These are phyloP conservation scores for Lindgomyces ingoldianus DNA, from an alignment of 495 filamentous ascomycete genomes.

Conservation along the genomic window DNA sequence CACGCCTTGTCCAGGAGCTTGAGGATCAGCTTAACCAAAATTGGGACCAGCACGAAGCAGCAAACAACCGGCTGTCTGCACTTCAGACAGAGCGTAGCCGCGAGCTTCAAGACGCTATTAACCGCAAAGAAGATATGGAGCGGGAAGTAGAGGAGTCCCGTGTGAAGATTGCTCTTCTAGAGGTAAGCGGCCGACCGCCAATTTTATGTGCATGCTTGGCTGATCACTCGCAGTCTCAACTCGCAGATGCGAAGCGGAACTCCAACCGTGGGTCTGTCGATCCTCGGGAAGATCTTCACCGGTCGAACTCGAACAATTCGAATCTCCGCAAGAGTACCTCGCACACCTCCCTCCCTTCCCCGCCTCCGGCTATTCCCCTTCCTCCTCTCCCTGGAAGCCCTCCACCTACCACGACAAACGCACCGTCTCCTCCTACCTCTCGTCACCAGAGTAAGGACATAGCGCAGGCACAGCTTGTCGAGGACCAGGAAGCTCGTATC, in stretches of 20 bases:
- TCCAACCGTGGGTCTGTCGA: slow-evolving; percentile 46
- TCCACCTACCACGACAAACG: slow-evolving; percentile 42
- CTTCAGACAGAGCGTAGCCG: slow-evolving; percentile 68
- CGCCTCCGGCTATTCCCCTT: slow-evolving; percentile 86
- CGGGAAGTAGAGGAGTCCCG: slow-evolving; percentile 59
- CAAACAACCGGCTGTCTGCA: slow-evolving; percentile 71
- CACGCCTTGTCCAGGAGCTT: slow-evolving; percentile 87
- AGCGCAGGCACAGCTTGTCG: slow-evolving; percentile 69
- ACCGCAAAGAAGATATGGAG: slow-evolving; percentile 57
- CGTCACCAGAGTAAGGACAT: slow-evolving; percentile 84
- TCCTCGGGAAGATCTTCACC: slow-evolving; percentile 55
- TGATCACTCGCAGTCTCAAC: slow-evolving; percentile 53
- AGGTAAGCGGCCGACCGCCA: slow-evolving; percentile 57
- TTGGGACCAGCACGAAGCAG: slow-evolving; percentile 84
- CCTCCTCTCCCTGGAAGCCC: slow-evolving; percentile 74
- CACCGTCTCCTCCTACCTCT: slow-evolving; percentile 50
- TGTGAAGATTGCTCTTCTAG: slow-evolving; percentile 63
- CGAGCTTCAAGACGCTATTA: slow-evolving; percentile 59
- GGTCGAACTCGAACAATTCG: slow-evolving; percentile 75
- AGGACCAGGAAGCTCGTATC: slow-evolving; percentile 93
- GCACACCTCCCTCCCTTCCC: slow-evolving; percentile 81
- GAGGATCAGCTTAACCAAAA: slow-evolving; percentile 95
- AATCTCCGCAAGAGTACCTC: slow-evolving; percentile 85
- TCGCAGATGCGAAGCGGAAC: slow-evolving; percentile 53
- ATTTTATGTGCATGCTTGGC: not conserved